A percentile compares a stretch with the other conserved stretches of the same genome.
Conservation (phyloP, 305 asterid genomes). For the Fraxinus nigra region DNA sequence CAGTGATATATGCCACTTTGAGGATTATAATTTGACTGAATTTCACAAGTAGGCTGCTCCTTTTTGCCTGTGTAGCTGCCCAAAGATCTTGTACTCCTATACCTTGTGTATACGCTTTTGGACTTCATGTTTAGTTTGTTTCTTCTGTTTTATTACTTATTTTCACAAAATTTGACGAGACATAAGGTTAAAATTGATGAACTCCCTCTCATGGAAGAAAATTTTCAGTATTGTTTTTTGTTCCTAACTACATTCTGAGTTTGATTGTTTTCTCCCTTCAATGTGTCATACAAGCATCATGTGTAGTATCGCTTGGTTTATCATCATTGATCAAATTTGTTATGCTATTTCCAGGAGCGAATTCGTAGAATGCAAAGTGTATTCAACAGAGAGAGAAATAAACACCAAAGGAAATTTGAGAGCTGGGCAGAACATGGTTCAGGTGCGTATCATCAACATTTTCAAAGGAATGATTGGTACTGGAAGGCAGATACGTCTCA, state of each 20-base stretch:
- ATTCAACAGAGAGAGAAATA: constrained; percentile 84
- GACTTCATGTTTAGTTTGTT: neutral
- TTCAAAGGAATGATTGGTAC: constrained; percentile 96
- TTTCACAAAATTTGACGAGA: neutral
- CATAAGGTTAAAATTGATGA: neutral
- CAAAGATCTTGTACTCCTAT: neutral
- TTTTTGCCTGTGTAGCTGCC: neutral
- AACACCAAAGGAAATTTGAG: constrained; percentile 66
- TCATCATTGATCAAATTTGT: neutral
- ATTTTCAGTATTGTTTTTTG: neutral
- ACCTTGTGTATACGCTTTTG: neutral
- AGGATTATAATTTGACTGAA: neutral
- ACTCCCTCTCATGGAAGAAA: neutral
- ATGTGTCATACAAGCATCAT: constrained; percentile 1
- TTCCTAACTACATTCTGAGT: neutral
- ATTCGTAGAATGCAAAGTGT: constrained; percentile 93
- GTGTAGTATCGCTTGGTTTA: neutral
- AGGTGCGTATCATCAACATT: constrained; percentile 72
- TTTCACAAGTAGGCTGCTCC: neutral
- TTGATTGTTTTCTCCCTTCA: neutral
- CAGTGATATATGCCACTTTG: neutral
- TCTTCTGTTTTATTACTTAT: neutral
- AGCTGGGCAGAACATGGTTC: constrained; percentile 78
- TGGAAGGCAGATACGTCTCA: constrained; percentile 74
- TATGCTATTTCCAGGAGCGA: constrained; percentile 64